Percentiles rank a stretch among this genome's conserved stretches.
Conservation (phyloP, 768 basidiomycete species). For the Leucosporidium yakuticum region DNA sequence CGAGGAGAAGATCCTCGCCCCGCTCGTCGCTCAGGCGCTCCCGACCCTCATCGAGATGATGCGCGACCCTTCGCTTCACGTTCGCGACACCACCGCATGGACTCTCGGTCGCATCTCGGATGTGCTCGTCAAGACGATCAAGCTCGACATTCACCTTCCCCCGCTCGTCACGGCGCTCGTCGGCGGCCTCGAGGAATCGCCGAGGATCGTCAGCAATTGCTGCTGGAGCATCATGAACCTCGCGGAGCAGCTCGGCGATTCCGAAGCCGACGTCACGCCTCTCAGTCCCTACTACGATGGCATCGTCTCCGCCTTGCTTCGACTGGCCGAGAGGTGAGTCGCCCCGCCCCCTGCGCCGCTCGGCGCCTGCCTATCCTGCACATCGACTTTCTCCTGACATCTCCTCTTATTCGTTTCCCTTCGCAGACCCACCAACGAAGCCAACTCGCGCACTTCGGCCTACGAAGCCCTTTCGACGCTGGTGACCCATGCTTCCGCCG, state of each 20-base stretch:
- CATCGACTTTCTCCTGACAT: too few species aligned
- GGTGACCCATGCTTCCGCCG: constrained; percentile 69
- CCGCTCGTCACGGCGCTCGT: constrained; percentile 78
- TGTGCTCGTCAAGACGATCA: constrained; percentile 73
- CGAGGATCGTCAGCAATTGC: constrained; percentile 84
- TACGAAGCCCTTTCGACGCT: constrained; percentile 92
- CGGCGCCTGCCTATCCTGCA: too few species aligned
- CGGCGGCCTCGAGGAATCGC: constrained; percentile 66
- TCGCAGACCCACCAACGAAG: constrained; percentile 65
- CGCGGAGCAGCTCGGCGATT: constrained; percentile 76
- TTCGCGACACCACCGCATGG: constrained; percentile 97
- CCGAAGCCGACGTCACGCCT: constrained; percentile 58
- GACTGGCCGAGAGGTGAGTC: constrained; percentile 76
- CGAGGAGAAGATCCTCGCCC: constrained; percentile 75
- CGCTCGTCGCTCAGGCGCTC: constrained; percentile 87
- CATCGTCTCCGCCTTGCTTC: constrained; percentile 72
- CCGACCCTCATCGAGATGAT: constrained; percentile 85
- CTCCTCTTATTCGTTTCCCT: background rate
- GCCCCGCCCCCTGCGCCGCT: background rate
- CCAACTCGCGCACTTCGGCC: constrained; percentile 87
- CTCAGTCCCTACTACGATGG: constrained; percentile 85
- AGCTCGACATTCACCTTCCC: constrained; percentile 73
- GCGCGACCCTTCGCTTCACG: constrained; percentile 68
- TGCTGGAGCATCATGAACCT: constrained; percentile 97
- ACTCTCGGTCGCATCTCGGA: constrained; percentile 94